Base-by-base conservation (phyloP, 306 rosid genomes). In the Lablab purpureus region DNA sequence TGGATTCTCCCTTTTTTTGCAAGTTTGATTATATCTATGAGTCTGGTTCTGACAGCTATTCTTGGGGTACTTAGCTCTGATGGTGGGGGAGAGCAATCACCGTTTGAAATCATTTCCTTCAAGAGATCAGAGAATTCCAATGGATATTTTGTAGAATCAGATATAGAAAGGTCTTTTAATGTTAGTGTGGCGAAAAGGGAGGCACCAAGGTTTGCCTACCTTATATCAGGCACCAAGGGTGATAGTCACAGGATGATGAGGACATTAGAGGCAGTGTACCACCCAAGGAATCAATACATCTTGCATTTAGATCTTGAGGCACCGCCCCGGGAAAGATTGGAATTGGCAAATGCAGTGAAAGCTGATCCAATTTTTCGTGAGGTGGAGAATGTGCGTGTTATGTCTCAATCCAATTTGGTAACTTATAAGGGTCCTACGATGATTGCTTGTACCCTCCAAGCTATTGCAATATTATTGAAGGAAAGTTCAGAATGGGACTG, bases 291-390 rank as follows among this genome's bases (percentile, higher is more conserved):
- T 67, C 98, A 93, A 41, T 95, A 95, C 73, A 60, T 95, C 79
- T 85, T 95, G 80, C 99, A 95, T 84, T 84, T 95, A 79, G 99
- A 95, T 89, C 98, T 95, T 18, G 99, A 93, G 92, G 99, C 99
- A 14, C 99, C 96, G 0, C 99, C 99, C 8, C 90, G 99, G 0
- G 99, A 95, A 82, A 90, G 99, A 85, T 84, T 95, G 93, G 99
- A 95, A 73, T 72, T 95, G 76, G 96, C 98, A 3, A 87, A 70
- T 76, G 84, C 89, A 21, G 98, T 95, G 75, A 91, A 89, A 89
- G 93, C 91, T 67, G 99, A 95, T 87, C 86, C 89, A 7, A 82
- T 88, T 18, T 95, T 91, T 80, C 85, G 81, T 28, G 96, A 90
- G 85, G 94, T 90, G 15, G 97, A 91, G 82, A 95, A 95, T 85